Evolutionary conservation across 129 eudicot species (phyloP).

Genomic region (Deinandra increscens): DNA sequence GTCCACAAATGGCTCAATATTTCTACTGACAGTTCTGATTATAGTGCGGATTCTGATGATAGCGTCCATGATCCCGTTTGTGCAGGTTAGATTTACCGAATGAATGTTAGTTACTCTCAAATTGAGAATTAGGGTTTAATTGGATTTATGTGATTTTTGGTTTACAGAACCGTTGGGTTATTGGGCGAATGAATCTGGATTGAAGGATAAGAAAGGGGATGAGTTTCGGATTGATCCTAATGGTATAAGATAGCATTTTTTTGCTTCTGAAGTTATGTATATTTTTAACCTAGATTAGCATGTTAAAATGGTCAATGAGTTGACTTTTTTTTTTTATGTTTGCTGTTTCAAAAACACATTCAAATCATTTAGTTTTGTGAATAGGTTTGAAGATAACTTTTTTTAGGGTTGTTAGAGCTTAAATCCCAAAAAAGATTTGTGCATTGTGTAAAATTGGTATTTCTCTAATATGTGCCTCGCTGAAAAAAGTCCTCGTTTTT

Average conservation of each 20-base stretch:
- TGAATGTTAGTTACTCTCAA: not conserved
- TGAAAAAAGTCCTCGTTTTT: too few species aligned
- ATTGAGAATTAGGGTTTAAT: not conserved
- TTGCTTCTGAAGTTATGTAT: not conserved
- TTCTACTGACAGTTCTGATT: slow-evolving; percentile 44
- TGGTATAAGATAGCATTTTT: slow-evolving; percentile 32
- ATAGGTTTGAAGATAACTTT: not conserved
- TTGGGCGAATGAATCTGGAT: slow-evolving; percentile 40
- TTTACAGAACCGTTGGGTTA: slow-evolving; percentile 30
- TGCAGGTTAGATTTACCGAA: slow-evolving; percentile 14
- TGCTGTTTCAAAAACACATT: not conserved
- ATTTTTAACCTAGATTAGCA: not conserved
- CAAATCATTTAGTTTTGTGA: not conserved
- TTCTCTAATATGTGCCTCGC: too few species aligned
- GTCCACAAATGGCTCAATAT: slow-evolving; percentile 83
- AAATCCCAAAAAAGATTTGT: too few species aligned
- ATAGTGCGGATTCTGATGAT: slow-evolving; percentile 63
- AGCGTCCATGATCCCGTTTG: slow-evolving; percentile 32
- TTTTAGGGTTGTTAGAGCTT: too few species aligned
- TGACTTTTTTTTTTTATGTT: slow-evolving; percentile 7
- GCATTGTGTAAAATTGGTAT: too few species aligned
- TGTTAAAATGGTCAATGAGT: not conserved
- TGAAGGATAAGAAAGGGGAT: slow-evolving; percentile 31
- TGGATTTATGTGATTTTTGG: not conserved
- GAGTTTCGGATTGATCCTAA: slow-evolving; percentile 28